Evolutionary conservation across 495 filamentous ascomycete genomes (phyloP), one percentile per base, ranked within the genome.

Genomic region (Neurospora sp.): DNA sequence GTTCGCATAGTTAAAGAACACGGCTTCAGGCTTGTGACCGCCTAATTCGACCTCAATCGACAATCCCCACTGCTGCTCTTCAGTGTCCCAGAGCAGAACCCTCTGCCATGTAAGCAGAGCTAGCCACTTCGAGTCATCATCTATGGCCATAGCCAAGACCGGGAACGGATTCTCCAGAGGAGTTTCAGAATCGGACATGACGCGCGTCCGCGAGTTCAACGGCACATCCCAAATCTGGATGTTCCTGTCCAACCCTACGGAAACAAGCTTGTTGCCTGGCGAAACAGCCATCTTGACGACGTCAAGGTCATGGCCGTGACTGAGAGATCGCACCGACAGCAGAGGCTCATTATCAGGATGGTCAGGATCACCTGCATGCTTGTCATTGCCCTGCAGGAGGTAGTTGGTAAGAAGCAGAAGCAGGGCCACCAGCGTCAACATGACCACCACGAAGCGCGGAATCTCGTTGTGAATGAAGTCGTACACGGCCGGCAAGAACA

Each of bases 371-470:
- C 73, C 70, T 14, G 73, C 75, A 0, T 83, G 75, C 35, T 81
- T 82, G 27, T 84, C 73, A 71, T 87, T 85, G 69, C 88, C 87
- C 78, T 85, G 87, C 12, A 91, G 82, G 11, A 93, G 83, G 73
- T 89, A 88, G 72, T 89, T 91, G 83, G 91, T 92, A 42, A 93
- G 81, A 27, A 92, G 73, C 3, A 86, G 86, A 40, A 93, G 83
- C 11, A 85, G 83, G 14, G 86, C 86, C 0, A 89, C 77, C n/a
- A 87, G 76, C 37, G 89, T 79, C 39, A 90, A 71, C 11, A 92
- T 75, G 9, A 84, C 82, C 6, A 91, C 76, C 35, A 87, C 44
- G 69, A 92, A 91, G 0, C 84, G 82, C 44, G 83, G 84, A 0
- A 90, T 77, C 73, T 93, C 87, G 70, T 91, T 83, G 40, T 83